A percentile compares a stretch with the other conserved stretches of the same genome.
Conservation (phyloP, 2,329 filamentous ascomycete species). For the Coleophoma cylindrospora region DNA sequence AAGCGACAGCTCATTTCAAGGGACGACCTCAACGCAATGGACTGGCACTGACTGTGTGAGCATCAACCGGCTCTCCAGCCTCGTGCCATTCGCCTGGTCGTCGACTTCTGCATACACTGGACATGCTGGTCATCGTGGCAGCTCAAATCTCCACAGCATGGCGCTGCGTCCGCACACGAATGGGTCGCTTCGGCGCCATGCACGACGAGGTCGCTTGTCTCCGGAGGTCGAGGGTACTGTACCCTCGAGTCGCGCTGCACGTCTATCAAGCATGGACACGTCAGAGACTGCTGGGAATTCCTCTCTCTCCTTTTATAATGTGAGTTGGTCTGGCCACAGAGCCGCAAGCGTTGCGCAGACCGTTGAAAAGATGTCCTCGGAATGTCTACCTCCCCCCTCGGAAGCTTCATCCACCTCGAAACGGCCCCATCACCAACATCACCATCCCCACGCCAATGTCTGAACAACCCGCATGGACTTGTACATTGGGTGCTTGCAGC, state of each 20-base stretch:
- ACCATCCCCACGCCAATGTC: slow-evolving; percentile 15
- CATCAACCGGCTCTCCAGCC: slow-evolving; percentile 17
- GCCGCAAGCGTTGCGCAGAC: slow-evolving; percentile 8
- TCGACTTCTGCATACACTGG: not conserved
- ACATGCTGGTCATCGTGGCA: slow-evolving; percentile 24
- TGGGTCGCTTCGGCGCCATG: slow-evolving; percentile 15
- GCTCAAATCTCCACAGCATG: slow-evolving; percentile 13
- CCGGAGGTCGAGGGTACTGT: slow-evolving; percentile 13
- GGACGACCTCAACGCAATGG: not conserved
- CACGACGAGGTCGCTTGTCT: slow-evolving; percentile 11
- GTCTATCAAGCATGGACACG: slow-evolving; percentile 18
- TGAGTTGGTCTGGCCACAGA: slow-evolving; percentile 5
- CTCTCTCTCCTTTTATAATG: no score
- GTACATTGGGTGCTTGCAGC: slow-evolving; percentile 42
- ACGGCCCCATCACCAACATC: no score
- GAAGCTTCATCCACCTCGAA: not conserved
- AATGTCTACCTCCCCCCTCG: not conserved
- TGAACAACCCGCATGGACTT: slow-evolving; percentile 21
- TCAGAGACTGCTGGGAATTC: slow-evolving; percentile 17
- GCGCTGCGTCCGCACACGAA: slow-evolving; percentile 8
- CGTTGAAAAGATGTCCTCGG: not conserved
- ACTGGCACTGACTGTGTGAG: slow-evolving; percentile 3
- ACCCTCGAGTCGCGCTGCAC: slow-evolving; percentile 1
- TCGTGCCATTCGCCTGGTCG: slow-evolving; percentile 20
- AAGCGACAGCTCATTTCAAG: not conserved